Base-by-base conservation (phyloP, 495 filamentous ascomycete genomes). In the Xylaria acuta region DNA sequence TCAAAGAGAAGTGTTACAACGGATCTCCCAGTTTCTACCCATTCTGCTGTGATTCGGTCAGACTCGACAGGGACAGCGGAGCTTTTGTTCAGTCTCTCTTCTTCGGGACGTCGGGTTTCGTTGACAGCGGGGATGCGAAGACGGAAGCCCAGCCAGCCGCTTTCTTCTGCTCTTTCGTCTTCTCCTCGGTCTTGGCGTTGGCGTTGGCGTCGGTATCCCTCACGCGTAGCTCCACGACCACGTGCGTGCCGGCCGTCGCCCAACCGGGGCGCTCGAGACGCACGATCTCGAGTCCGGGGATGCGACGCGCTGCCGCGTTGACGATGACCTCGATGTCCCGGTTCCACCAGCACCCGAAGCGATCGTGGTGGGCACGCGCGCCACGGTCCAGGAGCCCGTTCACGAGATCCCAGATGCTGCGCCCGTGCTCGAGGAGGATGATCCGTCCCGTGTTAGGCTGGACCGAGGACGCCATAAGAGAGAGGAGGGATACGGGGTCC, bases 271-370 rank as follows among this genome's bases (percentile, higher is more conserved):
- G 87, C 76, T 90, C 84, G 32, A 97, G 82, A 67, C 82, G 82
- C 30, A 92, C 84, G 58, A 99, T 84, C 83, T 94, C 92, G 76
- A 99, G 81, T 27, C 94, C 95, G 71, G 92, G 94, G 73, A 94
- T 88, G 73, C 86, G 69, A 67, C 71, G 49, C 34, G 75, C 79
- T 7, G 84, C 83, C 43, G 80, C 81, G 41, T 73, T 81, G 49
- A 98, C 89, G 78, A 98, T 88, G 69, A 80, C 81, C 69, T 91
- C 92, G 67, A 99, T 91, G 85, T 99, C 96, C 64, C 94, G 85
- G 82, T 99, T 99, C 91, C 93, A 97, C 95, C 95, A 98, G 83
- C 96, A 99, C 11, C 97, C 96, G 86, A 94, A 94, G 64, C 88
- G 86, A 71, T 90, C 86, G 54, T 94, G 95, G 86, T 98, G 96